Evolutionary conservation across 2,329 filamentous ascomycete genomes (phyloP), one percentile per base, ranked within the genome.

Genomic region (Arthrobotrys iridis): DNA sequence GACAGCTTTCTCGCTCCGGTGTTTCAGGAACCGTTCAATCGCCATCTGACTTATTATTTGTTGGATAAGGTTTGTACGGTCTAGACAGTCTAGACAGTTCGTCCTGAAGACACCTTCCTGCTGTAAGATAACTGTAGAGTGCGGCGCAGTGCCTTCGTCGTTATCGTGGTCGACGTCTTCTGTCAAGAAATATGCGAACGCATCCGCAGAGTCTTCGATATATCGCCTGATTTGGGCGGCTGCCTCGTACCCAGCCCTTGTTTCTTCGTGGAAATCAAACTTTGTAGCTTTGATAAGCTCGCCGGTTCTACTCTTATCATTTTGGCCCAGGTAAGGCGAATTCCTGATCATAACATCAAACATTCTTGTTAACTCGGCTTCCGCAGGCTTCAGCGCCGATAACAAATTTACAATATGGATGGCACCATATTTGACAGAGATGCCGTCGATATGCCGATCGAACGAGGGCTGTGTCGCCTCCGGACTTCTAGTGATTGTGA

Each of bases 231-330:
- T 97, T 78, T 91, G 88, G 78, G 87, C 90, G n/a, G 94, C 95
- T 66, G 92, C 93, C 81, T 96, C 93, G 80, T 97, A 98, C 2
- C 94, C 94, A 0, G 91, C 92, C 79, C 91, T 91, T 0, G 95
- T 97, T 82, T 98, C 93, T 2, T 93, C 94, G 80, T 98, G 93
- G 74, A 99, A 98, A 82, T 99, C 95, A 80, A 95, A 99, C 80
- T 97, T 92, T 0, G 94, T 96, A 72, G 90, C 87, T 77, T 88
- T 87, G 28, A 98, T 83, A 37, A 97, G 92, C 74, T 93, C 91
- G 4, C 71, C 76, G 1, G 46, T 60, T 37, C 84, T 83, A 1
- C 86, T 85, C 26, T 87, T 85, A 18, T 86, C 87, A 4, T 84
- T 86, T 22, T 84, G 83, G 11, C 85, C 85, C 78, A 90, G 90